Base-by-base conservation (phyloP, 257 asterid species). In the Petunia secreta region DNA sequence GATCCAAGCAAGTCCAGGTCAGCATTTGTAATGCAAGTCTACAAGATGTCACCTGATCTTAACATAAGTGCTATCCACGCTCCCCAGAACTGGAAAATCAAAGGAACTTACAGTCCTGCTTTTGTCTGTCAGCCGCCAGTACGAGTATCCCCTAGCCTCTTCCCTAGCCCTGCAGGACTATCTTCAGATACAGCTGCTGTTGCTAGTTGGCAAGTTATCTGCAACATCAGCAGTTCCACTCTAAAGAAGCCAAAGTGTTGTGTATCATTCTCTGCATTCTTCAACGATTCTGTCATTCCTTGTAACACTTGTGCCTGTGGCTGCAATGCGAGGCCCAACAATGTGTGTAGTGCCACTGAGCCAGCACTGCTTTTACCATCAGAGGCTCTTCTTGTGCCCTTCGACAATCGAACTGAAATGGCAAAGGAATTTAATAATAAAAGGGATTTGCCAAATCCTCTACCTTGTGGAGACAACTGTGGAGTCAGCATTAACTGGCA, bases 281-380 rank as follows among this genome's bases (percentile, higher is more conserved):
- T 87, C 83, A 89, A 91, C 1, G 91, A 90, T 7, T 90, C 98
- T 2, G 88, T 89, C 2, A 40, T 93, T 37, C 98, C 98, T 5
- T 93, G 98, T 90, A 86, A 84, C 48, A 90, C 95, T 0, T 93
- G 97, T 5, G 97, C 97, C 0, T 93, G 97, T 48, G 98, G 98
- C 15, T 91, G 97, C 69, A 68, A 66, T 0, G 44, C 6, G 0
- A 80, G 44, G 11, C 82, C 87, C 0, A 69, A 76, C 53, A 69
- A 78, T 44, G 68, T 79, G 0, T 93, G 98, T 54, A 85, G 90
- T 40, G 89, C 95, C 48, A 80, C 80, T 0, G 91, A 85, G 11
- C 83, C 88, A 1, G 84, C 97, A 0, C 80, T 93, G 1, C 87
- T 91, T 13, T 81, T 93, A 11, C 94, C 97, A 1, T 6, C 97